These are phyloP conservation scores for Coemansia sp. DNA, from an alignment of 192 early-diverging fungal species.

Conservation along the genomic window DNA sequence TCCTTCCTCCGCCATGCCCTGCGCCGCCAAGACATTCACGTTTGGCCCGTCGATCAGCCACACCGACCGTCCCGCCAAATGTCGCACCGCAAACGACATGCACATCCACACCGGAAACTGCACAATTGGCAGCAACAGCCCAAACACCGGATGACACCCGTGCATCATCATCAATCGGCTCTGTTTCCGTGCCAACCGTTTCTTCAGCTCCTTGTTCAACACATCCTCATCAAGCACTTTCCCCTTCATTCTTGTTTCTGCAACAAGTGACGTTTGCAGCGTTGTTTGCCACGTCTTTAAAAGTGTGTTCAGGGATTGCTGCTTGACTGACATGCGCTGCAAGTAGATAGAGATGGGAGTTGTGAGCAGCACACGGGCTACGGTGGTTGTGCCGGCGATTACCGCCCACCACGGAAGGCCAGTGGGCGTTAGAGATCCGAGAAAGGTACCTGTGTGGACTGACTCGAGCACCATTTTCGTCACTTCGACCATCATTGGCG, in stretches of 20 bases:
- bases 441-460: constrained; percentile 22
- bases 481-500: constrained; percentile 16
- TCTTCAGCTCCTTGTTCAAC: constrained; percentile 9
- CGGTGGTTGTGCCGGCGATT: constrained; percentile 23
- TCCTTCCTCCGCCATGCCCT: constrained; percentile 36
- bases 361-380: constrained; percentile 13
- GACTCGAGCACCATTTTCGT: constrained; percentile 28
- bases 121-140: constrained; percentile 19
- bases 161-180: constrained; percentile 33
- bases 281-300: constrained; percentile 10
- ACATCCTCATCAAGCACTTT: not conserved
- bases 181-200: constrained; percentile 13
- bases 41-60: not conserved
- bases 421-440: not conserved
- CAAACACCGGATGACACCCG: constrained; percentile 39
- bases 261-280: constrained; percentile 4
- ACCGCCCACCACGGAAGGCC: constrained; percentile 41
- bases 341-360: constrained; percentile 27
- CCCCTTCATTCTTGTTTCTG: not conserved
- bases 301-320: constrained; percentile 1
- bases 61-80: constrained; percentile 22
- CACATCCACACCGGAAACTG: constrained; percentile 49
- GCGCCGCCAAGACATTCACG: not conserved
- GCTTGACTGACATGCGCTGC: constrained; percentile 18
- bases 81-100: constrained; percentile 32